Conservation (phyloP, 2,329 filamentous ascomycete species). For the Phyllosticta citribraziliensis region DNA sequence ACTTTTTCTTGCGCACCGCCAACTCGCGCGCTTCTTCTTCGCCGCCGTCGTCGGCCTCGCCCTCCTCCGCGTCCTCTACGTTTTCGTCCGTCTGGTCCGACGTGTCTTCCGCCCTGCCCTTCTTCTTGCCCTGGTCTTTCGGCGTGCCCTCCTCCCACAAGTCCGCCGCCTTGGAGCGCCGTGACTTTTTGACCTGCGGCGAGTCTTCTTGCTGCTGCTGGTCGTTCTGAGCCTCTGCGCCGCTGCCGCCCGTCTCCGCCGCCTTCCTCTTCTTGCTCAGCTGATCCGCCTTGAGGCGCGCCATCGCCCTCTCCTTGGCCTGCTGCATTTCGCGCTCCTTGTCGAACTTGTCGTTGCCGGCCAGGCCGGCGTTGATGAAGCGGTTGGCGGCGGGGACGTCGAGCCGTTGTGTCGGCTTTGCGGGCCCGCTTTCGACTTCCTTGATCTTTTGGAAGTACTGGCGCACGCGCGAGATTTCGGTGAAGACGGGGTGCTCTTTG, state of each 20-base stretch:
- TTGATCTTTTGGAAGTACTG: slow-evolving; percentile 94
- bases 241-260: slow-evolving; percentile 14
- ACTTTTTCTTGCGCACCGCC: slow-evolving; percentile 5
- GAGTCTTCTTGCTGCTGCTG: slow-evolving; percentile 12
- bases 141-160: slow-evolving; percentile 7
- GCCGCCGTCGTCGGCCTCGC: neutral
- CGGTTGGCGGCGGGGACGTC: slow-evolving; percentile 70
- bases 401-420: slow-evolving; percentile 44
- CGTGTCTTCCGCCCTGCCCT: neutral
- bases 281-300: slow-evolving; percentile 27
- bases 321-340: slow-evolving; percentile 27
- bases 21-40: neutral
- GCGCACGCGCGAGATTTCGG: slow-evolving; percentile 75
- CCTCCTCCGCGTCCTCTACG: neutral
- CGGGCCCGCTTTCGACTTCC: slow-evolving; percentile 53
- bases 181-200: slow-evolving; percentile 8
- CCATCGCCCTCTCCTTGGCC: slow-evolving; percentile 25
- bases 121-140: neutral
- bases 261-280: slow-evolving; percentile 23
- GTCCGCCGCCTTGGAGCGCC: slow-evolving; percentile 7
- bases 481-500: slow-evolving; percentile 76
- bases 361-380: slow-evolving; percentile 73
- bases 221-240: neutral
- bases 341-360: slow-evolving; percentile 38
- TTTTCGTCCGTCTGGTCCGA: neutral